Evolutionary conservation across 306 rosid genomes (phyloP).

Genomic region (Quercus parvula): DNA sequence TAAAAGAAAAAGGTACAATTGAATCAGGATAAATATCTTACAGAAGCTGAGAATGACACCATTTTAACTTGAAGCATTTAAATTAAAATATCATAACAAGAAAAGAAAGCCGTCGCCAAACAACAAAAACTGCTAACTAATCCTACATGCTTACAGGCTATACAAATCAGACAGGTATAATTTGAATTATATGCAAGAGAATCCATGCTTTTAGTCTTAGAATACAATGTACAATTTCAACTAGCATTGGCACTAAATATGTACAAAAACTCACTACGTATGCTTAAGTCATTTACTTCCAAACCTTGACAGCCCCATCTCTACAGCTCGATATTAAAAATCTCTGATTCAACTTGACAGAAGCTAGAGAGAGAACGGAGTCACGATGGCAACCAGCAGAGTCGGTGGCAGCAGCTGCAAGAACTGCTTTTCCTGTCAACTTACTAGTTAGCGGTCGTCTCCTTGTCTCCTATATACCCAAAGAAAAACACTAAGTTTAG

Average conservation of each 20-base stretch:
- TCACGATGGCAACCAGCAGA: constrained; percentile 92
- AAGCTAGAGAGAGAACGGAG: constrained; percentile 76
- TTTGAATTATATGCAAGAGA: background rate
- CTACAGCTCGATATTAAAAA: constrained; percentile 80
- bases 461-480: constrained; percentile 66
- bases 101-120: background rate
- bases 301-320: constrained; percentile 96
- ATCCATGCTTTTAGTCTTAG: constrained; percentile 16
- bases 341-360: constrained; percentile 92
- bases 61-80: background rate
- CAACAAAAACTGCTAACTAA: background rate
- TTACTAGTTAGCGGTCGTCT: constrained; percentile 69
- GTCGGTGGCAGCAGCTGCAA: constrained; percentile 92
- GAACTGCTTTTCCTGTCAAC: constrained; percentile 70
- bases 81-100: background rate
- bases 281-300: constrained; percentile 56
- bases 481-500: constrained; percentile 15
- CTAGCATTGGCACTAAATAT: constrained; percentile 35
- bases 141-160: constrained; percentile 17
- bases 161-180: constrained; percentile 23
- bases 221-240: constrained; percentile 39
- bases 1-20: background rate
- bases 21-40: background rate
- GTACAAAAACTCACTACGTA: constrained; percentile 35
- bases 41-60: background rate